Evolutionary conservation across 192 early-diverging fungal species (phyloP).

Genomic region (Umbelopsis vinacea): DNA sequence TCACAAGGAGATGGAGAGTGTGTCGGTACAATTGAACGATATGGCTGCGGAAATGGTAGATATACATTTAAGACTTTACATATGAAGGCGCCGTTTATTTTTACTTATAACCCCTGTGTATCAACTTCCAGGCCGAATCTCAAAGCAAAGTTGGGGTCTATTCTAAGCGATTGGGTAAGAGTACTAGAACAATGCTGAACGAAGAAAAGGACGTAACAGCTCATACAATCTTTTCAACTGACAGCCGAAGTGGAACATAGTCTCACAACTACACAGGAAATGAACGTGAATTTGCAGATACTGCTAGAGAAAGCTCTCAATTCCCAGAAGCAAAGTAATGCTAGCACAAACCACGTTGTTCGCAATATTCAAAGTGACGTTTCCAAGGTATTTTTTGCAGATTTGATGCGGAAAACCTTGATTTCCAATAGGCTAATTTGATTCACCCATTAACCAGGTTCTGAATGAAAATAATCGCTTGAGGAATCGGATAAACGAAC

Average conservation of each 20-base stretch:
- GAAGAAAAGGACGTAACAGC: background rate
- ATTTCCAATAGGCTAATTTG: background rate
- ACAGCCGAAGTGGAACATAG: constrained; percentile 61
- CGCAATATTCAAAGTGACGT: constrained; percentile 63
- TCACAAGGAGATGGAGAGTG: constrained; percentile 58
- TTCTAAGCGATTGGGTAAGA: constrained; percentile 53
- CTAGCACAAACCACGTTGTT: constrained; percentile 62
- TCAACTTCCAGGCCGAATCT: constrained; percentile 44
- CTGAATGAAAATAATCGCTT: constrained; percentile 59
- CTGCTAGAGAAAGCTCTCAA: constrained; percentile 55
- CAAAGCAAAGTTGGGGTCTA: constrained; percentile 56
- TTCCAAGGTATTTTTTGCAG: constrained; percentile 43
- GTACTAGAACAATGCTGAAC: background rate
- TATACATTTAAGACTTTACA: background rate
- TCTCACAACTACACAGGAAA: constrained; percentile 55
- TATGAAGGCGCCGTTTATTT: too few species aligned
- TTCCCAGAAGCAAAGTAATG: constrained; percentile 58
- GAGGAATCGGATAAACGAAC: constrained; percentile 52
- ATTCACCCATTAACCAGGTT: constrained; percentile 24
- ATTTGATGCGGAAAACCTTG: background rate
- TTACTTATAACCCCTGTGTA: too few species aligned
- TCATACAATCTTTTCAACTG: background rate
- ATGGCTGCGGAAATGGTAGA: constrained; percentile 62
- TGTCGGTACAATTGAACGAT: constrained; percentile 61
- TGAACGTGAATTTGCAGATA: constrained; percentile 58